Base-by-base conservation (phyloP, 139 green algal genomes). In the Coelastrella sp. region DNA sequence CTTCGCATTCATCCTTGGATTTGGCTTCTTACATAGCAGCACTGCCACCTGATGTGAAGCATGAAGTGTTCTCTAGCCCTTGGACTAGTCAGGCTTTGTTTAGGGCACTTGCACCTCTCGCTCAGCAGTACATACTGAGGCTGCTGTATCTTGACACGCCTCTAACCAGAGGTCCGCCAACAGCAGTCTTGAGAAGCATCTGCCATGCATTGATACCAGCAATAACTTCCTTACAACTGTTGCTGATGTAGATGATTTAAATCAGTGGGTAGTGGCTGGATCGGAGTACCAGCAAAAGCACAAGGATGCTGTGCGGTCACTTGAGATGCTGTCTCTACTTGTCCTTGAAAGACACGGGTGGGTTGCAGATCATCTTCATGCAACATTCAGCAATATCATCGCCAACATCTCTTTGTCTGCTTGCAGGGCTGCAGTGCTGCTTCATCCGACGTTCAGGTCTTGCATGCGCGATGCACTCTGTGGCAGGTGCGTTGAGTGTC, bases 51-150 rank as follows among this genome's bases (percentile, higher is more conserved):
- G 48, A 85, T 5, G 79, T 92, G 25, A 87, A 93, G 4, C 35
- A n/a, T 25, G 60, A 62, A 15, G 72, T 96, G 37, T 96, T 95
- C 75, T 53, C 84, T 21, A 91, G 78, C 66, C 92, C 88, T 7
- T 95, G 90, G 89, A 94, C 91, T 1, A 93, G 87, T 68, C 90
- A 94, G 71, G 95, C 93, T 8, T 82, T 98, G n/a, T 89, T 98
- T 45, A 90, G 94, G 11, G 91, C 89, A 19, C 81, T 98, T 79
- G 88, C 90, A 32, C 83, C 89, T 0, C 74, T 96, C 11, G 92
- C 91, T 4, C 92, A 94, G 85, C 89, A 93, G 43, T 94, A 96
- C 64, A 88, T 95, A 5, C 48, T 95, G 38, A 85, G 93, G 9
- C 74, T 96, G 57, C 79, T 97, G 51, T 91, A 94, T 66, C 17